Conservation (phyloP, 2,329 filamentous ascomycete species). For the Madurella fahalii region DNA sequence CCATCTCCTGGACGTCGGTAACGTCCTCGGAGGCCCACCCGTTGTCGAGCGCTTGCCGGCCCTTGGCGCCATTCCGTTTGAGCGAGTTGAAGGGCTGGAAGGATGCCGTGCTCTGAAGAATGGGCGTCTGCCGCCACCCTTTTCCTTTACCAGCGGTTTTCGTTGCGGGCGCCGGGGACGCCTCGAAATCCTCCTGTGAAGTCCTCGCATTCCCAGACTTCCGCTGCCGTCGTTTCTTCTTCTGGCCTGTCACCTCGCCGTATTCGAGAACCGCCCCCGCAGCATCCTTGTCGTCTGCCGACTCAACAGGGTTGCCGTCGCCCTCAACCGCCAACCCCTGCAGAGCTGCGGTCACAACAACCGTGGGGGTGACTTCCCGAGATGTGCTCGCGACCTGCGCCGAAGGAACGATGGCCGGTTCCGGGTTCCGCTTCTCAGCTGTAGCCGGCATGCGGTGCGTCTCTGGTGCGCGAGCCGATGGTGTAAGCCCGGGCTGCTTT, state of each 20-base stretch:
- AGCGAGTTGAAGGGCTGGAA: conserved; percentile 61
- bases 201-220: conserved; percentile 32
- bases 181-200: conserved; percentile 28
- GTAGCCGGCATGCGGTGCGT: conserved; percentile 28
- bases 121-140: conserved; percentile 58
- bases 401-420: conserved; percentile 21
- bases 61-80: conserved; percentile 52
- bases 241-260: conserved; percentile 24
- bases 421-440: conserved; percentile 32
- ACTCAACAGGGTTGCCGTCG: conserved; percentile 5
- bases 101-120: conserved; percentile 55
- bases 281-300: conserved; percentile 20
- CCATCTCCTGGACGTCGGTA: conserved; percentile 87
- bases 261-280: conserved; percentile 22
- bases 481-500: conserved; percentile 35
- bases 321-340: conserved; percentile 25
- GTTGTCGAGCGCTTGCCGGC: conserved; percentile 53
- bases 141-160: conserved; percentile 39
- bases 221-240: conserved; percentile 30
- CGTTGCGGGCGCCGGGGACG: conserved; percentile 18
- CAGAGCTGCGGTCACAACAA: conserved; percentile 20
- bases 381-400: conserved; percentile 12
- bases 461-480: conserved; percentile 18
- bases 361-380: conserved; percentile 20
- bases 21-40: conserved; percentile 96